Base-by-base conservation (phyloP, 164 flowering plant species). In the Nymphaea thermarum region DNA sequence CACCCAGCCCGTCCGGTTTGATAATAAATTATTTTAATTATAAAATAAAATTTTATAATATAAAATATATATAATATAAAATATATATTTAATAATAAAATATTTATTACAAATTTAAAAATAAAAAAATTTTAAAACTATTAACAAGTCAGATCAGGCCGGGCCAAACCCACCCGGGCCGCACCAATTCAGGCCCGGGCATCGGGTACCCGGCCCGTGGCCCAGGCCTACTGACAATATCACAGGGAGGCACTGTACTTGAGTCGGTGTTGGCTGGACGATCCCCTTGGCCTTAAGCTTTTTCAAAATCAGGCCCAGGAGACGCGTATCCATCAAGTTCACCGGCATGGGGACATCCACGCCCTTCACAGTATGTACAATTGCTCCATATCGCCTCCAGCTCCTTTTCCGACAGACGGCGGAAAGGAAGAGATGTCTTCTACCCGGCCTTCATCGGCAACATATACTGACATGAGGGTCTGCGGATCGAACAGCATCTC, bases 311-410 rank as follows among this genome's bases (percentile, higher is more conserved):
- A 94, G 93, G 18, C 83, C 87, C 0, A 93, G 94, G 51, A 93
- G 84, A 57, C 94, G 76, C 98, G 91, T 93, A 62, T 91, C 94
- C 78, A 84, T 85, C 65, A 93, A 93, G 67, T 85, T 86, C 11
- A 93, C 85, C 2, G 98, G 98, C 2, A 96, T 97, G 1, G 94
- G 97, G 44, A 88, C 74, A 3, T 93, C 88, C 0, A 89, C 93
- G 0, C 98, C 98, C 59, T 89, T 85, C 12, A 91, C 97, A 93
- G 81, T 18, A 93, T 93, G 69, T 93, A 97, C 90, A 91, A 93
- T 69, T 89, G 96, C 72, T 89, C 44, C 94, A 68, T 41, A 88
- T 74, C 14, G 72, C 14, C 4, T 88, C 96, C 47, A 84, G 76
- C 4, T 73, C 78, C 67, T 84, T 84, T 43, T 42, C 65, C 0